Conservation (phyloP, 192 early-diverging fungal species). For the Helicostylum pulchrum region DNA sequence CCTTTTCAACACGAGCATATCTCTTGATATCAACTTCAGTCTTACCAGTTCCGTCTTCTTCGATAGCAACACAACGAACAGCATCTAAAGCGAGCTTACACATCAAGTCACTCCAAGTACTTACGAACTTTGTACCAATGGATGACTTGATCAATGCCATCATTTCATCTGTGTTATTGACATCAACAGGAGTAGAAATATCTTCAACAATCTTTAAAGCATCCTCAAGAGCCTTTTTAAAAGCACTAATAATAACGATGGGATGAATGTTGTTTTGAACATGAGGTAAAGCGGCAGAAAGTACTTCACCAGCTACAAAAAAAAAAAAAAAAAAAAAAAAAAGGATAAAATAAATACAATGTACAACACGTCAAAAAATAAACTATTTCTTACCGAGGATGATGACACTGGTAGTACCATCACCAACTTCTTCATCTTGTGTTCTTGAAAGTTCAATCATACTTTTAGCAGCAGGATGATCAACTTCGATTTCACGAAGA, state of each 20-base stretch:
- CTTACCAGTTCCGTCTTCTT: slow-evolving; percentile 60
- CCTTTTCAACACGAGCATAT: slow-evolving; percentile 97
- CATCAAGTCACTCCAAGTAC: slow-evolving; percentile 96
- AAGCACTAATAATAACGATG: slow-evolving; percentile 91
- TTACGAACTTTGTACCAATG: slow-evolving; percentile 96
- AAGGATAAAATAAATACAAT: neutral
- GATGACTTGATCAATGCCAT: slow-evolving; percentile 85
- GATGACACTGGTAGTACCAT: slow-evolving; percentile 98
- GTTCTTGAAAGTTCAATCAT: slow-evolving; percentile 99
- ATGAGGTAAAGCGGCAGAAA: slow-evolving; percentile 87
- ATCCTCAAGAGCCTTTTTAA: slow-evolving; percentile 92
- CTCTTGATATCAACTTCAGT: slow-evolving; percentile 97
- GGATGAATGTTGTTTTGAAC: slow-evolving; percentile 98
- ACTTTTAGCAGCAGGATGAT: slow-evolving; percentile 99
- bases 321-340: neutral
- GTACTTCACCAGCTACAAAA: slow-evolving; percentile 86
- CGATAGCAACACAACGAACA: slow-evolving; percentile 82
- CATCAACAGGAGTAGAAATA: slow-evolving; percentile 83
- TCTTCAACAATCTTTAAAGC: slow-evolving; percentile 80
- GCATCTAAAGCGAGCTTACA: slow-evolving; percentile 94
- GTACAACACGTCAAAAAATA: neutral
- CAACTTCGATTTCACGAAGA: slow-evolving; percentile 96
- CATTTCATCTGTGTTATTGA: slow-evolving; percentile 86
- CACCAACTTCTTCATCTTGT: slow-evolving; percentile 99
- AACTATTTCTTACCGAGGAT: slow-evolving; percentile 75